Percentiles rank a stretch among this genome's conserved stretches.
Conservation (phyloP, 495 filamentous ascomycete species). For the Aspergillus biplanus region DNA sequence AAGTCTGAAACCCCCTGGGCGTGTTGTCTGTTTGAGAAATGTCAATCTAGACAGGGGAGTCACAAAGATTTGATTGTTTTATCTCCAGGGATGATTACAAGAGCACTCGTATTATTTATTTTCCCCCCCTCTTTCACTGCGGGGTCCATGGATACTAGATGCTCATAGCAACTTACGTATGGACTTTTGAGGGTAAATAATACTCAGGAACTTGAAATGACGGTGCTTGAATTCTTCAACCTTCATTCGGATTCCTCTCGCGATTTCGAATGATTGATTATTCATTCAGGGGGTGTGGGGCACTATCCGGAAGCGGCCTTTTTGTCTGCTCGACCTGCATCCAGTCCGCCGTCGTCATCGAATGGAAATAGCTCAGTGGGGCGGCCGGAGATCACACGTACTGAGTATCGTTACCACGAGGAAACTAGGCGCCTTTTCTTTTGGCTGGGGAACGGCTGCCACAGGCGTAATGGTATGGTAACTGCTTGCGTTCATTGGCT, state of each 20-base stretch:
- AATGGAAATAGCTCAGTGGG: conserved; percentile 19
- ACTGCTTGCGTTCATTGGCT: conserved; percentile 10
- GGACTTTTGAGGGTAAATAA: not conserved
- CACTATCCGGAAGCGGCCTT: conserved; percentile 24
- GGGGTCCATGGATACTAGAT: too few relatives aligned
- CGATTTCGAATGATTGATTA: conserved; percentile 8
- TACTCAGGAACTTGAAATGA: not conserved
- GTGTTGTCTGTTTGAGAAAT: conserved; percentile 14
- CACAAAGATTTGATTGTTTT: too few relatives aligned
- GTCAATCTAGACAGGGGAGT: not conserved
- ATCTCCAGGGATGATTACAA: not conserved
- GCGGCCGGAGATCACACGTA: conserved; percentile 24
- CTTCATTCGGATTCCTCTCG: conserved; percentile 16
- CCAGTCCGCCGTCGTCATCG: not conserved
- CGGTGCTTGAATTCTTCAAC: conserved; percentile 1
- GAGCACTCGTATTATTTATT: not conserved
- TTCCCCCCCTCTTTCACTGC: not conserved
- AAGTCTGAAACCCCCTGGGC: conserved; percentile 11
- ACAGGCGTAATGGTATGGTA: conserved; percentile 21
- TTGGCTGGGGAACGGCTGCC: not conserved
- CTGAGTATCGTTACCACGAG: conserved; percentile 29
- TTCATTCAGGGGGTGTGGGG: conserved; percentile 31
- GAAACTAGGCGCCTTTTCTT: conserved; percentile 14
- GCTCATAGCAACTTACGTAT: too few relatives aligned
- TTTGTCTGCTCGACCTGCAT: conserved; percentile 24